Evolutionary conservation across 2,329 filamentous ascomycete species (phyloP).

Genomic region (Claviceps paspali): DNA sequence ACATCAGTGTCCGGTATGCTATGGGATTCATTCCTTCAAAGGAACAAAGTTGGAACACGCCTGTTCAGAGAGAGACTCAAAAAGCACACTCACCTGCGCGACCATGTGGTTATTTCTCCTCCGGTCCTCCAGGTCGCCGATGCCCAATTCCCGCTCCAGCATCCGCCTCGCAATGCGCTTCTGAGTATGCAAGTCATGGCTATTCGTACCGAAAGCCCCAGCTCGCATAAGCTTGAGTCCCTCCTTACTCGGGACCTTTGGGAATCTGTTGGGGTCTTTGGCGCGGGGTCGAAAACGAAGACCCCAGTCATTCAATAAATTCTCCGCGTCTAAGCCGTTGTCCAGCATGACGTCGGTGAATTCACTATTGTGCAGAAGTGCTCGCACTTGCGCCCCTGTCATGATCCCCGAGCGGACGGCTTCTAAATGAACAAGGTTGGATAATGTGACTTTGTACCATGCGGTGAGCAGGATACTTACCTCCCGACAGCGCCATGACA

Average conservation of each 20-base stretch:
- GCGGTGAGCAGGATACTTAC: slow-evolving; percentile 9
- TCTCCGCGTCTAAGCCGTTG: slow-evolving; percentile 22
- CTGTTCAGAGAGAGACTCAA: not conserved
- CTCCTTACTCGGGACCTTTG: slow-evolving; percentile 68
- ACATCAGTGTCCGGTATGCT: not conserved
- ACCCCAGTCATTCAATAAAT: slow-evolving; percentile 23
- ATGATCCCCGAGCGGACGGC: slow-evolving; percentile 15
- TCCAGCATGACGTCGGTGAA: slow-evolving; percentile 21
- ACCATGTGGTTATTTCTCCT: slow-evolving; percentile 50
- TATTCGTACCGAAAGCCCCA: slow-evolving; percentile 62
- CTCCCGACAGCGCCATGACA: slow-evolving; percentile 16
- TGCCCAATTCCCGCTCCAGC: slow-evolving; percentile 67
- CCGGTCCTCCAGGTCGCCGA: slow-evolving; percentile 44
- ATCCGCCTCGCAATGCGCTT: slow-evolving; percentile 54
- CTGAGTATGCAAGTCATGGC: slow-evolving; percentile 34
- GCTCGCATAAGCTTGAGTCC: slow-evolving; percentile 68
- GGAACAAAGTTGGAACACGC: no score
- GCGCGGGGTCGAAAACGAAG: slow-evolving; percentile 25
- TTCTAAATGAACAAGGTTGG: slow-evolving; percentile 8
- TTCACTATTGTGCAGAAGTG: slow-evolving; percentile 24
- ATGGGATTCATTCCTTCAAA: no score
- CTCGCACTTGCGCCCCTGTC: slow-evolving; percentile 23
- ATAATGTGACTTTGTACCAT: not conserved
- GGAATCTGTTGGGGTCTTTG: slow-evolving; percentile 48
- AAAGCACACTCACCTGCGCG: slow-evolving; percentile 37